A percentile compares a stretch with the other conserved stretches of the same genome.
phyloP scores from a whole-genome alignment of 75 land plant species.

The Sequoiadendron giganteum region DNA sequence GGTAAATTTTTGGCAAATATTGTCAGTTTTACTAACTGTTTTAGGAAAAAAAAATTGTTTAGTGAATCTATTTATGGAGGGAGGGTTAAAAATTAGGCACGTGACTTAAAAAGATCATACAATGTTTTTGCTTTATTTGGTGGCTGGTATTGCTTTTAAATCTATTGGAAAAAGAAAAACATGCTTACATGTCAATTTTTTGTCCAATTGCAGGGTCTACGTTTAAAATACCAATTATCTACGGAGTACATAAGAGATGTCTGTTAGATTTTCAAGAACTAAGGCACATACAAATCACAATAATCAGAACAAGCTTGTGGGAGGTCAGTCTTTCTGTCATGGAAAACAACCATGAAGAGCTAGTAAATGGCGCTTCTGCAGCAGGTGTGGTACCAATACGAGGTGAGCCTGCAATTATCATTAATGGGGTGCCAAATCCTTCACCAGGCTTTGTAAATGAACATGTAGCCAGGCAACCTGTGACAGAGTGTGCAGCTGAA shows the following conservation, averaged over 20 bases:
- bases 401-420: slow-evolving; percentile 61
- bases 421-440: slow-evolving; percentile 56
- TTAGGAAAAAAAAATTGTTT: not conserved
- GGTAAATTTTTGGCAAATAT: not conserved
- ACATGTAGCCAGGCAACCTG: not conserved
- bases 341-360: not conserved
- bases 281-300: slow-evolving; percentile 9
- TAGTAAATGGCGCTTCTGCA: not conserved
- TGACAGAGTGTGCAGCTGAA: not conserved
- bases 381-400: slow-evolving; percentile 24
- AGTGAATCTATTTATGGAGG: not conserved
- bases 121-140: not conserved
- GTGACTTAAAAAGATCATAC: not conserved
- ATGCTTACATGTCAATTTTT: not conserved
- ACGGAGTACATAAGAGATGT: not conserved
- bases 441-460: slow-evolving; percentile 15
- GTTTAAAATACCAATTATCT: not conserved
- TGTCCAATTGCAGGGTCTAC: not conserved
- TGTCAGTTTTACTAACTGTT: not conserved
- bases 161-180: not conserved
- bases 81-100: not conserved
- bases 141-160: not conserved
- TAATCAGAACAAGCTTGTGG: not conserved
- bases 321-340: slow-evolving; percentile 1
- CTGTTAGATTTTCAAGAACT: not conserved